Conservation (phyloP, 2,329 filamentous ascomycete species). For the Pochonia chlamydosporia region DNA sequence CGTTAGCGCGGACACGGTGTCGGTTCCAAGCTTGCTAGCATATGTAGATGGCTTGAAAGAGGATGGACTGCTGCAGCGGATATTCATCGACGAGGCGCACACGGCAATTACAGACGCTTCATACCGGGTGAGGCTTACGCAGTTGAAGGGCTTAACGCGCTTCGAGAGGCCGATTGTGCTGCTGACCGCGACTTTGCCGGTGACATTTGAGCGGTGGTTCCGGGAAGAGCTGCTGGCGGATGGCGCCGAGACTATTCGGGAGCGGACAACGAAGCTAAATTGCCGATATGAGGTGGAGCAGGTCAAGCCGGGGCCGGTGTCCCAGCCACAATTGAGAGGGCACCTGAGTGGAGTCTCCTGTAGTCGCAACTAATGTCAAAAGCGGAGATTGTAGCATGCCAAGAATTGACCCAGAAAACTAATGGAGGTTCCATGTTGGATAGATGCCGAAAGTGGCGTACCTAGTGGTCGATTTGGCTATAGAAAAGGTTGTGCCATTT, state of each 20-base stretch:
- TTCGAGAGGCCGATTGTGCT: background rate
- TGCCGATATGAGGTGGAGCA: constrained; percentile 1
- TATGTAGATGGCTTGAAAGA: background rate
- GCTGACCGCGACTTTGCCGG: background rate
- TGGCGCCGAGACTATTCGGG: background rate
- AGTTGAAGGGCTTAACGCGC: background rate
- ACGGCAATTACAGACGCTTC: background rate
- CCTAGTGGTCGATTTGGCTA: no score
- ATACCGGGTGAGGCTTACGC: background rate
- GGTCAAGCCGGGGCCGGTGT: background rate
- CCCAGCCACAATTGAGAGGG: no score
- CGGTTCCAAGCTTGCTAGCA: background rate
- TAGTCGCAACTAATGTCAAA: no score
- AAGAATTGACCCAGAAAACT: no score
- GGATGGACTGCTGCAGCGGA: no score
- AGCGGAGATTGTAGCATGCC: no score
- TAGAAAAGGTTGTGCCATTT: no score
- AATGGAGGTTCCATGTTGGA: no score
- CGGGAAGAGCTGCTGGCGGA: background rate
- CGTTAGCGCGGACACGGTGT: constrained; percentile 1
- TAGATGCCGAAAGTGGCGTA: no score
- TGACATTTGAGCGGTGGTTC: constrained; percentile 2
- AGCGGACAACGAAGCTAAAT: constrained; percentile 1
- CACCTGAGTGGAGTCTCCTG: no score
- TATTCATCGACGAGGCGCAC: constrained; percentile 1